Evolutionary conservation across 2,329 filamentous ascomycete species (phyloP).

Genomic region (Zymoseptoria crescenta): DNA sequence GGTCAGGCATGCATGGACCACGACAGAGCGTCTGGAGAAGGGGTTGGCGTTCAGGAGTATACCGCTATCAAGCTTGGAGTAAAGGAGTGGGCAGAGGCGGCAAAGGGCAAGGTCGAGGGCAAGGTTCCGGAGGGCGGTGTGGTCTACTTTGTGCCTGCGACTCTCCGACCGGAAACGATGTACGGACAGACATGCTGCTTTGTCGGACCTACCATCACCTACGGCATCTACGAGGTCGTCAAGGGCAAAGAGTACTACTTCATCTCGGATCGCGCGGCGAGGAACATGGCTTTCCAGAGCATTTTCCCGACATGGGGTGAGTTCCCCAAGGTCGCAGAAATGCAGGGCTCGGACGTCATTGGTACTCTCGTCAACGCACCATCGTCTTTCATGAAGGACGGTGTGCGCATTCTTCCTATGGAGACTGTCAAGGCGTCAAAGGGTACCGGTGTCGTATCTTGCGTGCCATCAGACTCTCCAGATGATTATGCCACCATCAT

Average conservation of each 20-base stretch:
- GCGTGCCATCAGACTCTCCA: conserved; percentile 88
- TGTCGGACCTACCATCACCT: conserved; percentile 79
- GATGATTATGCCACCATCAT: conserved; percentile 87
- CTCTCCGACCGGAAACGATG: conserved; percentile 94
- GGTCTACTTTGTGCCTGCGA: conserved; percentile 86
- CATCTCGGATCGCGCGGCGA: conserved; percentile 70
- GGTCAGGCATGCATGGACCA: conserved; percentile 84
- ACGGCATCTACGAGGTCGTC: conserved; percentile 73
- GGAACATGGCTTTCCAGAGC: conserved; percentile 95
- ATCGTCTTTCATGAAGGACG: conserved; percentile 73
- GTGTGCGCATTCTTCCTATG: conserved; percentile 89
- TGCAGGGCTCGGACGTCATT: conserved; percentile 71
- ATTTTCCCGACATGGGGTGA: conserved; percentile 71
- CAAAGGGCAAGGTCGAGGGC: conserved; percentile 61
- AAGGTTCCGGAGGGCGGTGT: conserved; percentile 72
- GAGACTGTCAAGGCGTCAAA: conserved; percentile 85
- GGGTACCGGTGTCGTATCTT: conserved; percentile 94
- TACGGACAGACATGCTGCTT: conserved; percentile 97
- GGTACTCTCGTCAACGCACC: conserved; percentile 87
- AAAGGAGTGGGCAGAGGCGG: conserved; percentile 75
- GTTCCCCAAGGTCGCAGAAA: conserved; percentile 64
- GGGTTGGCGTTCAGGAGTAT: conserved; percentile 82
- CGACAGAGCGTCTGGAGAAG: conserved; percentile 73
- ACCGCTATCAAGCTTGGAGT: conserved; percentile 86
- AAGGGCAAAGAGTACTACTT: conserved; percentile 65